These are phyloP conservation scores for Massospora cicadina DNA, from an alignment of 371 early-diverging fungal genomes.

Conservation along the genomic window DNA sequence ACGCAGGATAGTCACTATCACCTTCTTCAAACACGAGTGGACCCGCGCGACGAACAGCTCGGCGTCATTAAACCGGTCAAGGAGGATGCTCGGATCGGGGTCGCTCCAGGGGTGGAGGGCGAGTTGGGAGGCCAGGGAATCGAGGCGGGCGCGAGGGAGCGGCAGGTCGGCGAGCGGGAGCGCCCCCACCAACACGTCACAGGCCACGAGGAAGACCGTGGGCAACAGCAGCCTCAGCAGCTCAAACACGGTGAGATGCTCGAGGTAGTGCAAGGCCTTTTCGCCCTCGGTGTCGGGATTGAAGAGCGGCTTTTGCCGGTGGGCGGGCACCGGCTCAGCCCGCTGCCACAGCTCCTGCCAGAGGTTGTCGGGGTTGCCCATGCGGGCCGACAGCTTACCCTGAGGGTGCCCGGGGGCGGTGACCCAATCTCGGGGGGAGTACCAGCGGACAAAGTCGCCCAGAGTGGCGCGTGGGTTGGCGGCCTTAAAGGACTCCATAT, in stretches of 20 bases:
- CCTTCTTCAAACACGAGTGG: conserved; percentile 39
- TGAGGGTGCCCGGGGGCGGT: conserved; percentile 9
- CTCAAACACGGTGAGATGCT: conserved; percentile 39
- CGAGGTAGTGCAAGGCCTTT: conserved; percentile 52
- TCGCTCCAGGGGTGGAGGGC: conserved; percentile 20
- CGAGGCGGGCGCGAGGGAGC: conserved; percentile 22
- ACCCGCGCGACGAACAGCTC: conserved; percentile 40
- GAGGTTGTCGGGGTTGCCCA: conserved; percentile 59
- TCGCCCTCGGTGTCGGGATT: conserved; percentile 50
- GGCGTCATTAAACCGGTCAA: conserved; percentile 28
- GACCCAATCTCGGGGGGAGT: conserved; percentile 80
- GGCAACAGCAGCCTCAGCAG: conserved; percentile 58
- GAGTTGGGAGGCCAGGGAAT: conserved; percentile 14
- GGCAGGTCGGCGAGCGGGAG: conserved; percentile 36
- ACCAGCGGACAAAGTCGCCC: conserved; percentile 90
- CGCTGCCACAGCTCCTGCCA: conserved; percentile 77
- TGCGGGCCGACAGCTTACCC: conserved; percentile 51
- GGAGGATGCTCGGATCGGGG: conserved; percentile 21
- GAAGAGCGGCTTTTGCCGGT: conserved; percentile 62
- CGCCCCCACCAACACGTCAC: conserved; percentile 35
- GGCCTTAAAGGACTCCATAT: conserved; percentile 32
- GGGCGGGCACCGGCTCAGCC: conserved; percentile 44
- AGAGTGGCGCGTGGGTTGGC: conserved; percentile 43
- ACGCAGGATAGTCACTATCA: background rate
- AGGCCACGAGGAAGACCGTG: conserved; percentile 47